Conservation (phyloP, 108 stramenopile species). For the Epithemia pelagica region DNA sequence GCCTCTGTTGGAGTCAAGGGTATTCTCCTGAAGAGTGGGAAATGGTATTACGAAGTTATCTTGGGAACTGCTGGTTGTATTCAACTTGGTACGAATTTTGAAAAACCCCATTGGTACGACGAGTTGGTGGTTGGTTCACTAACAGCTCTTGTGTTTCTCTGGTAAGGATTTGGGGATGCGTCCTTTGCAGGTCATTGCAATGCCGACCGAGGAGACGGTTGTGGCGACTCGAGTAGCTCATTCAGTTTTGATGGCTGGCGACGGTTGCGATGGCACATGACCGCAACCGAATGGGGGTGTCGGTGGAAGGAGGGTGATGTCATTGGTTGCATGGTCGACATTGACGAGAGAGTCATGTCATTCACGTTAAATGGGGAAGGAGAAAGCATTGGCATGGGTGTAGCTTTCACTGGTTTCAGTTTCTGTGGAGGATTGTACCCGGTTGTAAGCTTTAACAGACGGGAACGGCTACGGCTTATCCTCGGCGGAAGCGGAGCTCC, state of each 20-base stretch:
- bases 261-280: constrained; percentile 87
- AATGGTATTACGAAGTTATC: constrained; percentile 94
- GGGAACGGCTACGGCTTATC: constrained; percentile 64
- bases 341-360: constrained; percentile 75
- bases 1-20: constrained; percentile 86
- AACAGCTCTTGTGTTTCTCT: too few species aligned
- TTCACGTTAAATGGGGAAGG: constrained; percentile 89
- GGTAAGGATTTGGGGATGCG: constrained; percentile 91
- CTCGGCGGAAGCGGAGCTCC: constrained; percentile 62
- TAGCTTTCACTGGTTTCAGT: constrained; percentile 73
- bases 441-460: constrained; percentile 84
- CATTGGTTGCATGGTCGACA: constrained; percentile 84
- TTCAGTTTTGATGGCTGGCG: constrained; percentile 97
- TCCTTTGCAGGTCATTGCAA: constrained; percentile 81
- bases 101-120: too few species aligned
- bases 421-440: constrained; percentile 86
- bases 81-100: constrained; percentile 57
- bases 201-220: constrained; percentile 85
- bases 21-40: constrained; percentile 64
- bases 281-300: constrained; percentile 88
- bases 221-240: constrained; percentile 88
- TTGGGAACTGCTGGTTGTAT: constrained; percentile 87
- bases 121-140: too few species aligned
- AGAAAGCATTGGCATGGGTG: constrained; percentile 84
- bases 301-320: constrained; percentile 88